Percentiles rank a stretch among this genome's conserved stretches.
Conservation (phyloP, 495 filamentous ascomycete genomes). For the Cercophora sp. region DNA sequence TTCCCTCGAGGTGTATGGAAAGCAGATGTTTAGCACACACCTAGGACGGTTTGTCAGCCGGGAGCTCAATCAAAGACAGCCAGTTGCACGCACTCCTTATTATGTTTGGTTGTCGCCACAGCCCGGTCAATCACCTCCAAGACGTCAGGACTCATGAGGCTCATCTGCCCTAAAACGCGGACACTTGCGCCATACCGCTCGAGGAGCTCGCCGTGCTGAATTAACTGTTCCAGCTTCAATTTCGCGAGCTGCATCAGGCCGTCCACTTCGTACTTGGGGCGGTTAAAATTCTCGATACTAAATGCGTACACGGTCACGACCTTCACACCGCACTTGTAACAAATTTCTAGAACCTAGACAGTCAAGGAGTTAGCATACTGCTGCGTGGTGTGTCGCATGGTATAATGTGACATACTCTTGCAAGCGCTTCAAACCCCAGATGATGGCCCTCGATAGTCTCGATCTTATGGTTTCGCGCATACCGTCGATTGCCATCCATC, state of each 20-base stretch:
- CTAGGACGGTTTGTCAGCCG: conserved; percentile 40
- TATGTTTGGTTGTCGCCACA: conserved; percentile 74
- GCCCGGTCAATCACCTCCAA: conserved; percentile 81
- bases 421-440: conserved; percentile 90
- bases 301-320: conserved; percentile 98
- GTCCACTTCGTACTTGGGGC: conserved; percentile 96
- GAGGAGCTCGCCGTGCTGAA: conserved; percentile 87
- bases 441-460: conserved; percentile 98
- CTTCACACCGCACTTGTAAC: conserved; percentile 92
- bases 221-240: conserved; percentile 82
- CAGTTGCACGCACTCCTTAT: conserved; percentile 51
- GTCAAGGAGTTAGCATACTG: neutral
- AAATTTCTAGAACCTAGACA: conserved; percentile 83
- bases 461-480: conserved; percentile 82
- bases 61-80: no score
- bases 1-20: conserved; percentile 92
- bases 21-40: conserved; percentile 90
- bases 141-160: conserved; percentile 79
- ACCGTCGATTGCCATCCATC: conserved; percentile 96
- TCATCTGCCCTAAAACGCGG: conserved; percentile 74
- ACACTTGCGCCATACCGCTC: conserved; percentile 89
- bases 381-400: neutral
- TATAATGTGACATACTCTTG: conserved; percentile 55
- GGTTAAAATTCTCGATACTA: conserved; percentile 98
- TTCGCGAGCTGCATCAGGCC: conserved; percentile 97